Base-by-base conservation (phyloP, 164 flowering plant genomes). In the Vitis labrusca region DNA sequence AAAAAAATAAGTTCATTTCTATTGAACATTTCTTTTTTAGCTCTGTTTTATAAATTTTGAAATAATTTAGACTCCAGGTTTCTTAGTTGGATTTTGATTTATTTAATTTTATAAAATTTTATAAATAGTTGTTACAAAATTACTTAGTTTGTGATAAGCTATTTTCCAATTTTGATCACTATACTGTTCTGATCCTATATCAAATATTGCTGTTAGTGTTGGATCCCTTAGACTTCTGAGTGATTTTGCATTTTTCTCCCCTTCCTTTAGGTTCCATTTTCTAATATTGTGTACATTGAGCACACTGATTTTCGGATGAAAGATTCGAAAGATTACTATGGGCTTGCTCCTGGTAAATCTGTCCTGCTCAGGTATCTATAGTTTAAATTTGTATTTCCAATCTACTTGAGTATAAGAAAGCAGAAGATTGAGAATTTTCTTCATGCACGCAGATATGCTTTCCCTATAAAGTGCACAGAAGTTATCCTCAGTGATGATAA, bases 301-400 rank as follows among this genome's bases (percentile, higher is more conserved):
- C 82, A 64, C 10, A 79, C 98, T 61, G 98, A 96, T 81, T 96
- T 96, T 66, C 88, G 97, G 71, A 58, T 83, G 77, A 86, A 87
- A 83, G 99, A 96, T 80, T 91, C 98, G 59, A 93, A 93, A 78
- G 98, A 93, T 71, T 96, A 84, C 77, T 93, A 91, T 83, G 99
- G 99, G n/a, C 93, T 93, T 76, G 99, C 99, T 65, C 99, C 97
- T 71, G 97, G 95, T 50, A 96, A 96, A 86, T 81, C 92, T 63
- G 95, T 88, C 60, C 82, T 96, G n/a, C 89, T 93, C 50, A 93
- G 97, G 98, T 91, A 72, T 54, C 67, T 72, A 55, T 53, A 13
- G 10, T 10, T 59, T 30, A 23, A 16, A 47, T 17, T 69, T 16
- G 1, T 12, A 1, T 15, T 54, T 11, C 2, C 15, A 8, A 27